A percentile compares a stretch with the other conserved stretches of the same genome.
These are phyloP conservation scores for Boechera divaricarpa DNA, from an alignment of 345 rosid species.

Conservation along the genomic window DNA sequence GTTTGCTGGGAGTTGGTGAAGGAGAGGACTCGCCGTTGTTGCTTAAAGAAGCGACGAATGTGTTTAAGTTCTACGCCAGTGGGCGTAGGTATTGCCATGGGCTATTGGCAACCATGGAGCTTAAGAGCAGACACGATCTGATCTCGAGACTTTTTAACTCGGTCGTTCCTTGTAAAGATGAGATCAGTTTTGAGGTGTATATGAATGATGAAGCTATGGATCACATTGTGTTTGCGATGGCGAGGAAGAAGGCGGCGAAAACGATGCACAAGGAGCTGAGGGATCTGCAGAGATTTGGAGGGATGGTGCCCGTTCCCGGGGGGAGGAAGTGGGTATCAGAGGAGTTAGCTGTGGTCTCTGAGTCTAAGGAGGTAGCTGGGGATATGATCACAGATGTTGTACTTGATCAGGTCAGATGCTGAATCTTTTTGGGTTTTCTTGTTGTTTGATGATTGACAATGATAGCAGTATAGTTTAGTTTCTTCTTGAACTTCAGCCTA, in stretches of 20 bases:
- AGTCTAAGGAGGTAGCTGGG: constrained; percentile 92
- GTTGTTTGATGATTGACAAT: not conserved
- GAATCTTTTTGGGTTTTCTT: not conserved
- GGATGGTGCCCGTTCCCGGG: constrained; percentile 48
- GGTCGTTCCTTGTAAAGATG: constrained; percentile 89
- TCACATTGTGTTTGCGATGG: constrained; percentile 75
- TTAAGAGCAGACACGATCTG: constrained; percentile 95
- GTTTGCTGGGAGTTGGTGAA: constrained; percentile 74
- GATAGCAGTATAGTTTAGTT: not conserved
- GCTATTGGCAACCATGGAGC: constrained; percentile 90
- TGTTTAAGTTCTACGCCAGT: constrained; percentile 92
- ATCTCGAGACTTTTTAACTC: constrained; percentile 71
- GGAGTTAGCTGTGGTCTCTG: constrained; percentile 76
- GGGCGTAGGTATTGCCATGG: constrained; percentile 96
- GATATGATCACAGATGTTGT: constrained; percentile 86
- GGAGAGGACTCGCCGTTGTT: constrained; percentile 85
- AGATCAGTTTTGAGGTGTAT: constrained; percentile 86
- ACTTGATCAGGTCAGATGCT: constrained; percentile 82
- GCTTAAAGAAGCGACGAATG: constrained; percentile 86
- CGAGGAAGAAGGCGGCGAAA: constrained; percentile 88
- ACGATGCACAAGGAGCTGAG: constrained; percentile 81
- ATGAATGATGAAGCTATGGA: constrained; percentile 97
- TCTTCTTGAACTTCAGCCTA: not conserved
- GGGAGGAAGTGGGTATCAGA: constrained; percentile 86
- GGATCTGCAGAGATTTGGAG: constrained; percentile 85